Evolutionary conservation across 169 alveolate species (phyloP), one percentile per base, ranked within the genome.

Genomic region (Cyclospora cayetanensis): DNA sequence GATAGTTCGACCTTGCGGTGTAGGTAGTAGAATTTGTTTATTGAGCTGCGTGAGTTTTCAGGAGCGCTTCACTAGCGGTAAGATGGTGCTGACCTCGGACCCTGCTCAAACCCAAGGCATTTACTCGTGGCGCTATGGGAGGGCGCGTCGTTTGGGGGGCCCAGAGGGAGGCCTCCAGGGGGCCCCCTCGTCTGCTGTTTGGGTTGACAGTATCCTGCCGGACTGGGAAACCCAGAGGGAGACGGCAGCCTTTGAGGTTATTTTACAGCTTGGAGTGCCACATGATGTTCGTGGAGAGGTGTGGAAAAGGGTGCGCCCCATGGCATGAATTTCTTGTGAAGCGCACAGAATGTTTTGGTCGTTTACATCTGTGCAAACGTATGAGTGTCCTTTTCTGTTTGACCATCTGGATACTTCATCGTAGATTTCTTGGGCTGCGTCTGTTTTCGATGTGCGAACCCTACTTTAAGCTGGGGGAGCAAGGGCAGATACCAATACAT

Each of bases 241-340:
- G 52, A 7, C 90, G 25, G n/a, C 29, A 37, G 72, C 15, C 37
- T 50, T 55, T 68, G 22, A 43, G 18, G 27, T 20, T 29, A 43
- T 88, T 34, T 43, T 88, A 31, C 74, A 63, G 41, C 50, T 2
- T 12, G 92, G 92, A 31, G 80, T 88, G 2, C 92, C 92, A 18
- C 79, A 70, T 18, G 92, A 88, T 20, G 87, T 88, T 2, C 76
- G 92, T 12, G 92, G 92, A 41, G 82, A 72, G 42, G 80, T 63
- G 22, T 52, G 88, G 89, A 39, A n/a, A n/a, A n/a, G n/a, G n/a
- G n/a, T n/a, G n/a, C n/a, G n/a, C n/a, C n/a, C n/a, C n/a, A n/a
- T n/a, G n/a, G n/a, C n/a, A n/a, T n/a, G n/a, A n/a, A n/a, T n/a
- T n/a, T n/a, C n/a, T n/a, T n/a, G n/a, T n/a, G n/a, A n/a, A n/a